Evolutionary conservation across 768 basidiomycete species (phyloP).

Genomic region (Mycena galopus): DNA sequence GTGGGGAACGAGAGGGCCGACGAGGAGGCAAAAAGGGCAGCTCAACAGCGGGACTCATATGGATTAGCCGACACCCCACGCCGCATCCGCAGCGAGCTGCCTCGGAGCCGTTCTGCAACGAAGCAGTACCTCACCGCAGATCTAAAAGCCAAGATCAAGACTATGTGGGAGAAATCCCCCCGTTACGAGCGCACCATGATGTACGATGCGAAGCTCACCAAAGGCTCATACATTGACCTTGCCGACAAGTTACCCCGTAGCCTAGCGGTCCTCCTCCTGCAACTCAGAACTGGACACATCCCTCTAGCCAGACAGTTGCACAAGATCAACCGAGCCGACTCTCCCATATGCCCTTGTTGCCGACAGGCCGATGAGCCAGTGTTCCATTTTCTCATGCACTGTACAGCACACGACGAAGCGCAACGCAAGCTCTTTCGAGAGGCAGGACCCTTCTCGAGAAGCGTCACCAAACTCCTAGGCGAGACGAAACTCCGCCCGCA

Average conservation of each 20-base stretch:
- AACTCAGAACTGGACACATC: conserved; percentile 37
- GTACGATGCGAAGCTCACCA: background rate
- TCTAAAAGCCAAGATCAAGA: background rate
- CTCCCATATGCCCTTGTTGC: conserved; percentile 38
- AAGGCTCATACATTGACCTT: background rate
- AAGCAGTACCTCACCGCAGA: background rate
- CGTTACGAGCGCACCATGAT: background rate
- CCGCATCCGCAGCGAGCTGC: background rate
- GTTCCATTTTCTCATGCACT: conserved; percentile 29
- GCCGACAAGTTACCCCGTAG: background rate
- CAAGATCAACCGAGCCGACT: conserved; percentile 30
- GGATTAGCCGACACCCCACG: background rate
- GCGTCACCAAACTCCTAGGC: background rate
- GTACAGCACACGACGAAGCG: conserved; percentile 16
- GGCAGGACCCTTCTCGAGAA: background rate
- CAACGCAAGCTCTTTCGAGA: background rate
- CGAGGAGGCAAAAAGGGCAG: conserved; percentile 35
- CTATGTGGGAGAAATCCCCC: background rate
- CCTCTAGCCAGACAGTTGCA: conserved; percentile 38
- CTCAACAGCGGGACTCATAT: background rate
- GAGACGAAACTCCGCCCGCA: too few relatives aligned
- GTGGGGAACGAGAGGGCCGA: conserved; percentile 40
- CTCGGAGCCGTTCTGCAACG: background rate
- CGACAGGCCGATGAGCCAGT: conserved; percentile 24
- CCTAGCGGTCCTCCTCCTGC: conserved; percentile 32